Conservation (phyloP, 2,329 filamentous ascomycete genomes). For the Chrysosporium queenslandicum region DNA sequence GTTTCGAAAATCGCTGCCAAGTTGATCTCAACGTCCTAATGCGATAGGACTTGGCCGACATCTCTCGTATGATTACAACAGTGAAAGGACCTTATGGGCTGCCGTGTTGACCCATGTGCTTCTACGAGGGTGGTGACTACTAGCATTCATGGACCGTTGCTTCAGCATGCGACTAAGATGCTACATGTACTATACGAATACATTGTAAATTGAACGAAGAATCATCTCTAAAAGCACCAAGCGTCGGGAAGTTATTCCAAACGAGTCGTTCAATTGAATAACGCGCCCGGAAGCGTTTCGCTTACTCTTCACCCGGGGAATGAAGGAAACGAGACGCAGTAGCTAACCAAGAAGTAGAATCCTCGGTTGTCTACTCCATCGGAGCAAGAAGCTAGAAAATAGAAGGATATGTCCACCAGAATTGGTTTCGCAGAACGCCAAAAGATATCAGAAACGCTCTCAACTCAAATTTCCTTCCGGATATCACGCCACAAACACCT, state of each 20-base stretch:
- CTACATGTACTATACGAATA: slow-evolving; percentile 5
- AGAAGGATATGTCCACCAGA: slow-evolving; percentile 2
- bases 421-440: not conserved
- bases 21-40: slow-evolving; percentile 20
- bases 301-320: not conserved
- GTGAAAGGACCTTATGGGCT: not conserved
- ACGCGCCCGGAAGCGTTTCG: not conserved
- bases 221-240: not conserved
- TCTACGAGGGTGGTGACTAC: too few species aligned
- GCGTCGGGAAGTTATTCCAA: not conserved
- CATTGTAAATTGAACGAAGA: slow-evolving; percentile 3
- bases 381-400: not conserved
- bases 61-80: too few species aligned
- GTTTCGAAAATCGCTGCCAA: slow-evolving; percentile 36
- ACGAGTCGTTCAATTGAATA: too few species aligned
- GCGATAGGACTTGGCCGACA: too few species aligned
- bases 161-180: too few species aligned
- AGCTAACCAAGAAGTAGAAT: not conserved
- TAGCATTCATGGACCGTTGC: slow-evolving; percentile 20
- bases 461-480: not conserved
- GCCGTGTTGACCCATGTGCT: too few species aligned
- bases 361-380: not conserved
- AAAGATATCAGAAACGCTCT: not conserved
- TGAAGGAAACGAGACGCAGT: not conserved
- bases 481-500: slow-evolving; percentile 8